Evolutionary conservation across 768 basidiomycete genomes (phyloP), one percentile per base, ranked within the genome.

Genomic region (Scleroderma bovista): DNA sequence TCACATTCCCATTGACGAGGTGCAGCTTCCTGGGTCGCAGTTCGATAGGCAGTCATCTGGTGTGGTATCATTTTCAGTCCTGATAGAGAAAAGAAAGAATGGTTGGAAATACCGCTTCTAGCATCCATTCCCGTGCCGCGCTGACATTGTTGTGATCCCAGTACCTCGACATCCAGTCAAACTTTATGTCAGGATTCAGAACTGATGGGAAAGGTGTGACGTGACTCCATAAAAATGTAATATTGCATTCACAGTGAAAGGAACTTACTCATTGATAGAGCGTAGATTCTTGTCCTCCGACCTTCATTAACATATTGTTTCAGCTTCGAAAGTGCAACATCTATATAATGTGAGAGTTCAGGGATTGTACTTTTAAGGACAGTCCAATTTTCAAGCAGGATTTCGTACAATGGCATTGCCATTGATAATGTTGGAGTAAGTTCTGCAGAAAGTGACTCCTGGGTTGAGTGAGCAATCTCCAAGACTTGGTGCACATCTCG

Each of bases 391-490:
- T 53, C 46, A 19, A 69, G 46, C 17, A 74, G 54, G 7, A 53
- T 19, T 50, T 74, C 68, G 44, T 64, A 71, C 6, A 60, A 50
- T 0, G 69, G 67, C 3, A 74, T 53, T 1, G 58, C 68, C 11
- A 57, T 39, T 1, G 64, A 67, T 1, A 71, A 60, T 1, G 70
- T 69, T 2, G 67, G 70, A 20, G 67, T 68, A 20, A 61, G 50
- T 48, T 71, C 63, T 6, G 60, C 61, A 6, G 65, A 71, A 3
- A 72, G 54, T 11, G 69, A 56, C 47, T 69, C 63, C 51, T 72
- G 72, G 10, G 59, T 58, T 11, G 34, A 36, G 52, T 69, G 68
- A 12, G 63, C 60, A 23, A 66, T 39, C 32, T 45, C 24, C 15
- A 69, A 53, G 44, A 69, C 55, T 33, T 58, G 39, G 16, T 57